Conservation (phyloP, 2,329 filamentous ascomycete genomes). For the Ophiostoma quercus region DNA sequence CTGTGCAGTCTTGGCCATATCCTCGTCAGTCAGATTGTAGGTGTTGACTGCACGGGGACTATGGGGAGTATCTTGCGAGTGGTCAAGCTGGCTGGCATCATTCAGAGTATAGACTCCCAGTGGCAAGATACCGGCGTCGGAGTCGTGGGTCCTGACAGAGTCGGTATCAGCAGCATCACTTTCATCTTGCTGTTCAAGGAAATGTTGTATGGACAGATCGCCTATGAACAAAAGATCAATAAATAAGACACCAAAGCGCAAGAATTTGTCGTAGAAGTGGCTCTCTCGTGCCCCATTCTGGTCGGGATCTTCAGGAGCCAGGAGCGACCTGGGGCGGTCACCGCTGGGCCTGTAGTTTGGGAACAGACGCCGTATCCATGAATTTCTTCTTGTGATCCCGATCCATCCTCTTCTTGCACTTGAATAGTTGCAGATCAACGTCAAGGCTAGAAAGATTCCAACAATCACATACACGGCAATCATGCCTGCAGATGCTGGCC, state of each 20-base stretch:
- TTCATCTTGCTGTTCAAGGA: background rate
- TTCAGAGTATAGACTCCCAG: background rate
- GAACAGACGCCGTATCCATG: background rate
- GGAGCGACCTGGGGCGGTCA: too few relatives aligned
- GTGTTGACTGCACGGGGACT: background rate
- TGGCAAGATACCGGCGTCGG: background rate
- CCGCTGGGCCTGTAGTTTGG: background rate
- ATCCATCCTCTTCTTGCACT: background rate
- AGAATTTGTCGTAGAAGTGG: background rate
- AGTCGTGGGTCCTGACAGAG: background rate
- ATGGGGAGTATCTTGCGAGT: background rate
- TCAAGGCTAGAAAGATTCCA: too few relatives aligned
- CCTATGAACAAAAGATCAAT: background rate
- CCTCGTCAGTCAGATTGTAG: background rate
- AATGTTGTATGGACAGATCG: background rate
- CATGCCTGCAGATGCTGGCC: too few relatives aligned
- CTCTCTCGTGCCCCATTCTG: too few relatives aligned
- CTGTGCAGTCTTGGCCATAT: background rate
- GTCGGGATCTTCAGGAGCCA: background rate
- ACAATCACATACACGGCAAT: too few relatives aligned
- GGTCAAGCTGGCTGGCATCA: background rate
- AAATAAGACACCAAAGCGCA: background rate
- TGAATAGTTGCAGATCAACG: too few relatives aligned
- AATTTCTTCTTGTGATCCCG: background rate
- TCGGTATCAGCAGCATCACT: background rate